These are phyloP conservation scores for Neolentinus lepideus DNA, from an alignment of 1,284 basidiomycete genomes.

Conservation along the genomic window DNA sequence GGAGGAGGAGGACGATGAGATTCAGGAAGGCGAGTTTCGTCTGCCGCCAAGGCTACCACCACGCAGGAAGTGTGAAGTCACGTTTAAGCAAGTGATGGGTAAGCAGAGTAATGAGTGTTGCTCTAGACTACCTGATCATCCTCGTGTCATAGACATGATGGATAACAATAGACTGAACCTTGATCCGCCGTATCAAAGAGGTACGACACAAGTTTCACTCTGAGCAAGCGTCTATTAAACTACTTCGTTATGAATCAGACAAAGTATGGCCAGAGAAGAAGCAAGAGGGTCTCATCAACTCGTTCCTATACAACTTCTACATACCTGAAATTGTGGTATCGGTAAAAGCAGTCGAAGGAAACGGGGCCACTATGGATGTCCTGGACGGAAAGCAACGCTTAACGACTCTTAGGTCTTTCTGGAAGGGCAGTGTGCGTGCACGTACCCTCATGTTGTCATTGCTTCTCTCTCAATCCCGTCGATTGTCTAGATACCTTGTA, in stretches of 20 bases:
- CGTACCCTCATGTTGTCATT: background rate
- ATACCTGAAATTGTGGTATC: conserved; percentile 71
- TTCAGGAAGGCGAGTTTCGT: background rate
- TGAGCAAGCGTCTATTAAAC: background rate
- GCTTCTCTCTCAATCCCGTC: background rate
- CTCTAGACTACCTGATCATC: background rate
- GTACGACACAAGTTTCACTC: conserved; percentile 22
- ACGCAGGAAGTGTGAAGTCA: background rate
- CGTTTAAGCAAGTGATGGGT: background rate
- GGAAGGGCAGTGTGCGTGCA: conserved; percentile 55
- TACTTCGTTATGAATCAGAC: conserved; percentile 31
- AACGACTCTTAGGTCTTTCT: conserved; percentile 64
- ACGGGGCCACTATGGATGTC: conserved; percentile 47
- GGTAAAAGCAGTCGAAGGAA: conserved; percentile 44
- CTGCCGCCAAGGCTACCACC: background rate
- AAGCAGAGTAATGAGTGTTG: background rate
- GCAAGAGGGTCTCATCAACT: conserved; percentile 64
- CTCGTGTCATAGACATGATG: conserved; percentile 36
- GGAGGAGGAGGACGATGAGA: background rate
- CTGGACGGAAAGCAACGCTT: conserved; percentile 74
- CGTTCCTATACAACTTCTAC: conserved; percentile 64
- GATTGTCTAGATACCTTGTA: conserved; percentile 27
- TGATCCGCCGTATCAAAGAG: conserved; percentile 65
- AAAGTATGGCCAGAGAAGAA: conserved; percentile 68
- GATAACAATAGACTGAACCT: conserved; percentile 61